Conservation (phyloP, 2,329 filamentous ascomycete genomes). For the Dryadomyces quercivorus region DNA sequence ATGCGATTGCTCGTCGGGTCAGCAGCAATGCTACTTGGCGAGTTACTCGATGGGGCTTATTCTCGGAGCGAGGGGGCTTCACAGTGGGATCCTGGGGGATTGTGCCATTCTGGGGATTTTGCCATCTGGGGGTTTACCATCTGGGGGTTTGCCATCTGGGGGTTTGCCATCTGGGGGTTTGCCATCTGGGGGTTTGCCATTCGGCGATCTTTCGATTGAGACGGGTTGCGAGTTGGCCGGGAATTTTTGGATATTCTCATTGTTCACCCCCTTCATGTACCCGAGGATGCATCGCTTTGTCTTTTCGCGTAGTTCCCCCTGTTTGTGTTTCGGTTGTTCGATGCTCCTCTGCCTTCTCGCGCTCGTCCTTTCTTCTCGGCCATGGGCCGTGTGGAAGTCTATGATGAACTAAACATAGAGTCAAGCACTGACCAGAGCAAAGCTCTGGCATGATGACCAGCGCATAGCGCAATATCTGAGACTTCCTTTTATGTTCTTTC, state of each 20-base stretch:
- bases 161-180: background rate
- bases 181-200: background rate
- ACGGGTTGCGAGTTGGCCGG: background rate
- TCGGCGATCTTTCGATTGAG: background rate
- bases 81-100: constrained; percentile 6
- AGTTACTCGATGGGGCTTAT: constrained; percentile 99
- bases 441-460: constrained; percentile 28
- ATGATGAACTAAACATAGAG: constrained; percentile 97
- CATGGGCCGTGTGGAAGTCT: background rate
- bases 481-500: background rate
- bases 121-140: background rate
- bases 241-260: background rate
- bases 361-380: background rate
- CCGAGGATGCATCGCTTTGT: background rate
- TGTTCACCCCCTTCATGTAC: no score
- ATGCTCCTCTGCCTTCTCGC: no score
- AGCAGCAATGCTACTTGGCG: constrained; percentile 22
- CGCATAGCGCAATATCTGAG: constrained; percentile 15
- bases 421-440: constrained; percentile 80
- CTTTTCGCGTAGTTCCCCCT: background rate
- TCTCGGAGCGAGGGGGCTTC: constrained; percentile 86
- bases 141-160: background rate
- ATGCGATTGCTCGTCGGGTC: constrained; percentile 75
- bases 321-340: background rate
- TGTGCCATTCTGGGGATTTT: background rate